Evolutionary conservation across 306 rosid genomes (phyloP).

Genomic region (Quercus dentata): DNA sequence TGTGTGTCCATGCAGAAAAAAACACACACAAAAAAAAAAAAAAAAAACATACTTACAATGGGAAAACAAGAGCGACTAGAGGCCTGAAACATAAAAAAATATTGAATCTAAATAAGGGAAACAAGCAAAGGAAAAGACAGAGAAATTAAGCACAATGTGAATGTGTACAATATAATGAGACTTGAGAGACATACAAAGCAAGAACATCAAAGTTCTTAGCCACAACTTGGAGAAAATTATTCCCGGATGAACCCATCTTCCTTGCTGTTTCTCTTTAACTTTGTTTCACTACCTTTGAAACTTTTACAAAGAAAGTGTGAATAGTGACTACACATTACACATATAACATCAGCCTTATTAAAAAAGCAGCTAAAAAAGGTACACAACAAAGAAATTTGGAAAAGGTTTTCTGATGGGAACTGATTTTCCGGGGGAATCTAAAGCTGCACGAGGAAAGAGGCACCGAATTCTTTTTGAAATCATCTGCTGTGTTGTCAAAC

Average conservation of each 20-base stretch:
- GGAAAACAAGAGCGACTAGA: slow-evolving; percentile 74
- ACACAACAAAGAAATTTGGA: slow-evolving; percentile 22
- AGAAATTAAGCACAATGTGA: not conserved
- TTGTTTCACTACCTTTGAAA: not conserved
- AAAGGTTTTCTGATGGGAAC: slow-evolving; percentile 2
- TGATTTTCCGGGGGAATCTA: slow-evolving; percentile 38
- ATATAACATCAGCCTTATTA: not conserved
- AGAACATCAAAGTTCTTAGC: slow-evolving; percentile 85
- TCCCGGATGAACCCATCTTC: slow-evolving; percentile 52
- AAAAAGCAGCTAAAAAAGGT: not conserved
- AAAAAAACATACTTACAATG: slow-evolving; percentile 58
- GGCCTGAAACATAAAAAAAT: slow-evolving; percentile 52
- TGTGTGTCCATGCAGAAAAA: slow-evolving; percentile 2
- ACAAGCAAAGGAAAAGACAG: not conserved
- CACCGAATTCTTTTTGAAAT: slow-evolving; percentile 48
- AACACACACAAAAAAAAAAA: too few species aligned
- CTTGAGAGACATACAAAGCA: slow-evolving; percentile 55
- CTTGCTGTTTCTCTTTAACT: not conserved
- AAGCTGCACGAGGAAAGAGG: slow-evolving; percentile 49
- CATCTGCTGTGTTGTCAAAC: too few species aligned
- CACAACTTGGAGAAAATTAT: slow-evolving; percentile 70
- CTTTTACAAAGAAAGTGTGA: not conserved
- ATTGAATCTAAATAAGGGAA: not conserved
- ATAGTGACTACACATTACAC: not conserved
- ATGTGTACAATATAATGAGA: not conserved